Percentiles rank a stretch among this genome's conserved stretches.
These are phyloP conservation scores for Lentinus polychrous DNA, from an alignment of 1,284 basidiomycete genomes.

Conservation along the genomic window DNA sequence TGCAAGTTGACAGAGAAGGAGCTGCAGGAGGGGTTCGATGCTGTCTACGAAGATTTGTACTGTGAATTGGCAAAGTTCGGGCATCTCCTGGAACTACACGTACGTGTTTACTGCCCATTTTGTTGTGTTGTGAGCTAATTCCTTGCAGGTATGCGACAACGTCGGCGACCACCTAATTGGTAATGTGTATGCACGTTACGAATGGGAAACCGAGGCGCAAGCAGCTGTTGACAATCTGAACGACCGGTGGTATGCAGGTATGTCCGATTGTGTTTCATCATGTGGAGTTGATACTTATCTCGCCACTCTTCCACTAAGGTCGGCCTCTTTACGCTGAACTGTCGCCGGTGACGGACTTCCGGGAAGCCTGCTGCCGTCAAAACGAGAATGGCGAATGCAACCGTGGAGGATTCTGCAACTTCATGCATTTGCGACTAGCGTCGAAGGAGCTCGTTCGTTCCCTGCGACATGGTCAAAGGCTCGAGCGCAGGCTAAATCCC, in stretches of 20 bases:
- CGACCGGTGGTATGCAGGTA: constrained; percentile 96
- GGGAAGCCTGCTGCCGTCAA: constrained; percentile 97
- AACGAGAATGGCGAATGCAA: constrained; percentile 98
- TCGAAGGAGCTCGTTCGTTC: constrained; percentile 76
- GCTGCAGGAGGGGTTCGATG: constrained; percentile 93
- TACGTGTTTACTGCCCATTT: constrained; percentile 31
- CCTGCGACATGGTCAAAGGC: constrained; percentile 74
- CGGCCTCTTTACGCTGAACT: constrained; percentile 98
- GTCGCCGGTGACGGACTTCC: constrained; percentile 97
- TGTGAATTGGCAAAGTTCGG: constrained; percentile 94
- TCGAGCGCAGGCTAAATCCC: constrained; percentile 75
- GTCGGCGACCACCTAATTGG: constrained; percentile 98
- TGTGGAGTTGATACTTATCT: constrained; percentile 1
- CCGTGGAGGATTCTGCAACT: constrained; percentile 97
- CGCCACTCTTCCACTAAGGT: constrained; percentile 36
- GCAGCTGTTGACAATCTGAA: constrained; percentile 90
- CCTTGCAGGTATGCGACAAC: constrained; percentile 87
- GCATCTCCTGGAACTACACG: constrained; percentile 91
- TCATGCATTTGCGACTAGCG: constrained; percentile 93
- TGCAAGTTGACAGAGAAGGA: constrained; percentile 83
- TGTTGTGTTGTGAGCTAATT: constrained; percentile 1
- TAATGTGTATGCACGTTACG: constrained; percentile 97
- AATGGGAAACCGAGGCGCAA: constrained; percentile 98
- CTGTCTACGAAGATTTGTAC: constrained; percentile 93
- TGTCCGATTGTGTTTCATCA: constrained; percentile 23